Conservation (phyloP, 768 basidiomycete genomes). For the Boletus insuetus region DNA sequence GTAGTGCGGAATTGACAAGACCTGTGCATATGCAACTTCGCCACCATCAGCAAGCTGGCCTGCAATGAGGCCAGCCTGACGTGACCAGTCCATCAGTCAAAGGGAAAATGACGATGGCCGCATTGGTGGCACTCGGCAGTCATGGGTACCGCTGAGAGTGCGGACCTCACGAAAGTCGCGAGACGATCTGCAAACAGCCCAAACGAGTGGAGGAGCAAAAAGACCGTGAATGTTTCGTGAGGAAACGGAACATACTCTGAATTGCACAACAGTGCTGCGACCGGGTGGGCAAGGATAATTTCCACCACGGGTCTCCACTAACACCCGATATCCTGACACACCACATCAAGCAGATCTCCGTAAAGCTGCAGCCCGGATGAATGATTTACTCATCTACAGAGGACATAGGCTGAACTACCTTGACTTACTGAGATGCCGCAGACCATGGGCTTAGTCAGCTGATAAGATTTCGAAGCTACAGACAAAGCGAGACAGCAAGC, state of each 20-base stretch:
- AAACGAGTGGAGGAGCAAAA: not conserved
- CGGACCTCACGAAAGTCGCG: constrained; percentile 9
- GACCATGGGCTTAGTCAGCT: constrained; percentile 22
- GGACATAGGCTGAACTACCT: not conserved
- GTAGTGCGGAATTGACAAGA: constrained; percentile 1
- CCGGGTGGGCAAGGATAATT: not conserved
- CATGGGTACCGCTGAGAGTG: constrained; percentile 1
- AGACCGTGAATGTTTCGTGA: not conserved
- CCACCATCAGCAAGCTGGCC: constrained; percentile 16
- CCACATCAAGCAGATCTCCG: not conserved
- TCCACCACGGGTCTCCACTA: not conserved
- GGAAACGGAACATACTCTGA: not conserved
- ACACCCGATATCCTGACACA: not conserved
- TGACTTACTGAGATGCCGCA: constrained; percentile 4
- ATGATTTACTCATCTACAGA: not conserved
- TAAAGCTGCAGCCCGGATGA: not conserved
- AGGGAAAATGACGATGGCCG: constrained; percentile 2
- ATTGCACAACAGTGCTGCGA: not conserved
- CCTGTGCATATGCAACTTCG: constrained; percentile 6
- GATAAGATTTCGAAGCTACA: constrained; percentile 25
- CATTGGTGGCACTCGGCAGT: constrained; percentile 5
- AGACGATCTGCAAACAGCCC: constrained; percentile 11
- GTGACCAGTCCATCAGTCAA: constrained; percentile 2
- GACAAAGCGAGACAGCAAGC: not conserved
- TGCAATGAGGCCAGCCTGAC: constrained; percentile 15